Base-by-base conservation (phyloP, 352 stramenopile species). In the Phytophthora quininea region DNA sequence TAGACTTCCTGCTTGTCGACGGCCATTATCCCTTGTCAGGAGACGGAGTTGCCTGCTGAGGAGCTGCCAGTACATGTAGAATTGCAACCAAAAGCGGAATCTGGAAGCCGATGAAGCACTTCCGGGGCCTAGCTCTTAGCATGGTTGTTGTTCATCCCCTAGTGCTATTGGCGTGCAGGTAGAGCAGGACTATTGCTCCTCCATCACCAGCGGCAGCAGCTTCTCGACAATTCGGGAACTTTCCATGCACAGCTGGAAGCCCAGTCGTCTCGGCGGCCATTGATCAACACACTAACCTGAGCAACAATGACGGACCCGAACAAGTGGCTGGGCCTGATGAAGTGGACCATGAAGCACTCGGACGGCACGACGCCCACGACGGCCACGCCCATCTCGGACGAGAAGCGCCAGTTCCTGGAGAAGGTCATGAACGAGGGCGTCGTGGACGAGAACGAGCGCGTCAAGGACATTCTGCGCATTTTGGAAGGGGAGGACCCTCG, bases 251-350 rank as follows among this genome's bases (percentile, higher is more conserved):
- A 24, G 19, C 19, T 24, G 19, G 19, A 24, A 24, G 19, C 19
- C 19, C 19, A n/a, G 40, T 27, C 14, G 3, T 49, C 11, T 29
- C 10, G 9, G 8, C 2, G 24, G 6, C 43, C 24, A 29, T 49
- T n/a, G 14, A 49, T 5, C 43, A 49, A 49, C 29, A 29, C 6
- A 12, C 43, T 29, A 49, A 2, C 19, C 10, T 3, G 29, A 49
- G 37, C 37, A 43, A 43, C 37, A 43, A 49, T 49, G 43, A 29
- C 43, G 43, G 88, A 96, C 69, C 85, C 81, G 46, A 91, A 86
- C 68, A 96, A 96, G 69, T 96, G 88, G 88, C 82, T 93, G 43
- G 88, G 84, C n/a, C 74, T 96, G 19, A 80, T 96, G 82, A 88
- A 88, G 61, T 96, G 88, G 88, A 94, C 81, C 50, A 95, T 96